Evolutionary conservation across 108 stramenopile genomes (phyloP).

Genomic region (Mayamaea pseudoterrestris): DNA sequence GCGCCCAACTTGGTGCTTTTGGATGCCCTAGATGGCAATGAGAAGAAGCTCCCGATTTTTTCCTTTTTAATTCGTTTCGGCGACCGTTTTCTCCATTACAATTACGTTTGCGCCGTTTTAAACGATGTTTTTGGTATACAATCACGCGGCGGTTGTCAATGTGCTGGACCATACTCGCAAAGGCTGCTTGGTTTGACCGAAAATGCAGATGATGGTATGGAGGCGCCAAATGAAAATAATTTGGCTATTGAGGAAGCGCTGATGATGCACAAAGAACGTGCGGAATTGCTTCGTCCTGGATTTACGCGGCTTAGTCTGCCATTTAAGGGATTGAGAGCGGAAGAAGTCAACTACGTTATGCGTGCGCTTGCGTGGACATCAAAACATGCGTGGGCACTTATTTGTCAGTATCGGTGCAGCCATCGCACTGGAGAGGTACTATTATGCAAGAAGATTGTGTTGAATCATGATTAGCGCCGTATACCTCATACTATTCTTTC

Average conservation of each 20-base stretch:
- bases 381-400: constrained; percentile 72
- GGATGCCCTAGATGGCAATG: constrained; percentile 18
- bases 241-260: constrained; percentile 73
- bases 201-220: not conserved
- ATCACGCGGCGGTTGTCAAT: constrained; percentile 88
- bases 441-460: not conserved
- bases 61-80: constrained; percentile 74
- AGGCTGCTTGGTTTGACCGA: constrained; percentile 64
- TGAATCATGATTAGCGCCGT: not conserved
- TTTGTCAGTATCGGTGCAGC: constrained; percentile 87
- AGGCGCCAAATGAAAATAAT: constrained; percentile 37
- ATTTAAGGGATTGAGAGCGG: constrained; percentile 56
- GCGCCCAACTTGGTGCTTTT: constrained; percentile 77
- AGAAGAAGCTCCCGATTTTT: constrained; percentile 66
- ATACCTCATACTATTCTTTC: not conserved
- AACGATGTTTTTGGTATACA: constrained; percentile 99
- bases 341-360: constrained; percentile 80
- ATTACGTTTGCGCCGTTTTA: constrained; percentile 92
- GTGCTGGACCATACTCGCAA: constrained; percentile 87
- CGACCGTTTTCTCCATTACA: constrained; percentile 85
- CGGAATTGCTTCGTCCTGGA: constrained; percentile 83
- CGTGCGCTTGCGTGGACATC: constrained; percentile 85
- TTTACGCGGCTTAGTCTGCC: constrained; percentile 84
- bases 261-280: constrained; percentile 59
- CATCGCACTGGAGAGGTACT: constrained; percentile 16